These are phyloP conservation scores for Schizothecium vesticola DNA, from an alignment of 495 filamentous ascomycete species.

Conservation along the genomic window DNA sequence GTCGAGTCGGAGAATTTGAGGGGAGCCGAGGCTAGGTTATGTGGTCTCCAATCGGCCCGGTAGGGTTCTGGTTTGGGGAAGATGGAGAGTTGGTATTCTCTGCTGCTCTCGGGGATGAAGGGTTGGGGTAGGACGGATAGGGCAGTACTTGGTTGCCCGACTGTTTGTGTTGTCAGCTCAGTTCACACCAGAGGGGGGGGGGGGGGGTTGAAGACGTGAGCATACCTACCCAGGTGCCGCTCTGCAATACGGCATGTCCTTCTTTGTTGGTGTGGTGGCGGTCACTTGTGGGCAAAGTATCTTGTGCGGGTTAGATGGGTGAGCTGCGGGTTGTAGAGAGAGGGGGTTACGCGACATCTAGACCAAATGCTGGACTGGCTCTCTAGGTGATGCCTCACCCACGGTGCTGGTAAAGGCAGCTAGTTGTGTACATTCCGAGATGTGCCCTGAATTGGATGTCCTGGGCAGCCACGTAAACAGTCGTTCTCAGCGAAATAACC, in stretches of 20 bases:
- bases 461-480: not conserved
- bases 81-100: not conserved
- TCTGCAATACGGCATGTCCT: too few species aligned
- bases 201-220: not conserved
- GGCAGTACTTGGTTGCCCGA: not conserved
- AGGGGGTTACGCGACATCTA: not conserved
- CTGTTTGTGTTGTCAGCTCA: not conserved
- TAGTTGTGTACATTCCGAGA: not conserved
- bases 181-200: not conserved
- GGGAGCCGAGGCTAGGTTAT: not conserved
- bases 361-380: not conserved
- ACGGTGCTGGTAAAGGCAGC: too few species aligned
- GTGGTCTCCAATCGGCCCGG: not conserved
- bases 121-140: not conserved
- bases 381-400: not conserved
- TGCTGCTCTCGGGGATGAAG: not conserved
- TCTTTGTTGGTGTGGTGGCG: not conserved
- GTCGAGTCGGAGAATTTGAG: not conserved
- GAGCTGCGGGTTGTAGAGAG: not conserved
- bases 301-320: not conserved
- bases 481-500: too few species aligned
- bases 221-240: too few species aligned
- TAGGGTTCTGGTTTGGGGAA: not conserved
- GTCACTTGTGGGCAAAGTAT: not conserved
- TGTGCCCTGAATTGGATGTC: not conserved